phyloP scores from a whole-genome alignment of 225 moss, liverwort and hornwort species.

The Lunularia cruciata region DNA sequence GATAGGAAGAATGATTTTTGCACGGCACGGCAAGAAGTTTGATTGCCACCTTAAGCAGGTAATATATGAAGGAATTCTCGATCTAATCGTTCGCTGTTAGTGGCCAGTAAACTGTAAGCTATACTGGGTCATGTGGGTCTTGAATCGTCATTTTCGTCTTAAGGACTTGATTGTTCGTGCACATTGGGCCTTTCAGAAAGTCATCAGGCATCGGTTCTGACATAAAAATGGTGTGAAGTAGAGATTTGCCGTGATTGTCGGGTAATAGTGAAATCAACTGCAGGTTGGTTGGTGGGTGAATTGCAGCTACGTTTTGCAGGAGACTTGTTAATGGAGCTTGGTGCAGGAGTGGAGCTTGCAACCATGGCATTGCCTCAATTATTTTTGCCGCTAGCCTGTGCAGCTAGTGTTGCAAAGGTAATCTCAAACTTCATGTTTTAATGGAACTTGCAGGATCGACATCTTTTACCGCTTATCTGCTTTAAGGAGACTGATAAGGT shows the following conservation, averaged over 20 bases:
- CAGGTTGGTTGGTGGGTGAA: conserved; percentile 50
- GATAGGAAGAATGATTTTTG: conserved; percentile 96
- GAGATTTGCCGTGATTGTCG: conserved; percentile 1
- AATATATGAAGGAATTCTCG: too few species aligned
- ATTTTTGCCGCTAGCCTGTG: conserved; percentile 91
- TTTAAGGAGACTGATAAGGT: neutral
- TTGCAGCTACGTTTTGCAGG: conserved; percentile 95
- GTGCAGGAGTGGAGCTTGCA: conserved; percentile 89
- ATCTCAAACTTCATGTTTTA: conserved; percentile 12
- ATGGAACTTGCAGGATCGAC: neutral
- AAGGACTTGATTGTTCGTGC: neutral
- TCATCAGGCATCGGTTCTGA: neutral
- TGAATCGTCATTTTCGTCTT: neutral
- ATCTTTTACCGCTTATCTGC: neutral
- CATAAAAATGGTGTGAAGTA: neutral
- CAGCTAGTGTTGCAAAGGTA: conserved; percentile 98
- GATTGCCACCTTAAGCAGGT: conserved; percentile 98
- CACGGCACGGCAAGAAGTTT: conserved; percentile 98
- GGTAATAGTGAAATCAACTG: conserved; percentile 41
- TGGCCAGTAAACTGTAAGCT: too few species aligned
- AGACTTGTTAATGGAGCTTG: conserved; percentile 95
- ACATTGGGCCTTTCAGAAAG: neutral
- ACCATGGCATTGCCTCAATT: conserved; percentile 78
- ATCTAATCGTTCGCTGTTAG: too few species aligned
- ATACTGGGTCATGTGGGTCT: too few species aligned